Percentiles rank a stretch among this genome's conserved stretches.
Evolutionary conservation across 1,284 basidiomycete species (phyloP).

Genomic region (Chalciporus sp.): DNA sequence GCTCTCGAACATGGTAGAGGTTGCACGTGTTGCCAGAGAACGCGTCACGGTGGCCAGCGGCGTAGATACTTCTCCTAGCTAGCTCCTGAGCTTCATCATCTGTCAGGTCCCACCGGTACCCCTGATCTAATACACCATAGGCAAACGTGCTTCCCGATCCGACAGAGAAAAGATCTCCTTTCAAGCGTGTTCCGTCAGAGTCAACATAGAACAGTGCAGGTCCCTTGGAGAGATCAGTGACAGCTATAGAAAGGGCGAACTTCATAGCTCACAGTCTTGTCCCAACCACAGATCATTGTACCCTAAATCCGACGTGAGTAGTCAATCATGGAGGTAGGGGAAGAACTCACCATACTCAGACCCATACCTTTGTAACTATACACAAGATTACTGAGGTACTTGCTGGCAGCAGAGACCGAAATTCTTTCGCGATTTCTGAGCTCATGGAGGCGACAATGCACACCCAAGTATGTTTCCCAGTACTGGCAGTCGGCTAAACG

Average conservation of each 20-base stretch:
- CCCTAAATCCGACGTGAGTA: constrained; percentile 55
- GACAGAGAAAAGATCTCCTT: constrained; percentile 97
- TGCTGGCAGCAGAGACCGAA: constrained; percentile 97
- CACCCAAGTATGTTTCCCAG: constrained; percentile 99
- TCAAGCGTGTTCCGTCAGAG: constrained; percentile 93
- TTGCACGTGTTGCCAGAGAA: constrained; percentile 98
- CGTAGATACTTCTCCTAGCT: constrained; percentile 93
- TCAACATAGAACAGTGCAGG: constrained; percentile 99
- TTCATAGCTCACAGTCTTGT: constrained; percentile 80
- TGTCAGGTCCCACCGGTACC: constrained; percentile 91
- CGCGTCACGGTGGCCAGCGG: constrained; percentile 96
- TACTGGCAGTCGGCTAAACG: constrained; percentile 85
- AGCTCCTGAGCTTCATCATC: constrained; percentile 96
- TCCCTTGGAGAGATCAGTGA: constrained; percentile 51
- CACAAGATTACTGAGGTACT: constrained; percentile 96
- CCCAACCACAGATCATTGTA: constrained; percentile 99
- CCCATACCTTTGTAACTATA: constrained; percentile 99
- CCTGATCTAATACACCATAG: constrained; percentile 98
- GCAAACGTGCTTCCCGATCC: constrained; percentile 98
- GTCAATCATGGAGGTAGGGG: not conserved
- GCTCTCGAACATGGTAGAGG: constrained; percentile 92
- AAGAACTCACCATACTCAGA: constrained; percentile 82
- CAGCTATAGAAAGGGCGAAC: constrained; percentile 1
- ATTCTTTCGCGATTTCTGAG: constrained; percentile 97
- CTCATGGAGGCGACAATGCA: constrained; percentile 97